Percentiles rank a stretch among this genome's conserved stretches.
phyloP scores from a whole-genome alignment of 768 basidiomycete genomes.

The Rhodotorula diobovata region DNA sequence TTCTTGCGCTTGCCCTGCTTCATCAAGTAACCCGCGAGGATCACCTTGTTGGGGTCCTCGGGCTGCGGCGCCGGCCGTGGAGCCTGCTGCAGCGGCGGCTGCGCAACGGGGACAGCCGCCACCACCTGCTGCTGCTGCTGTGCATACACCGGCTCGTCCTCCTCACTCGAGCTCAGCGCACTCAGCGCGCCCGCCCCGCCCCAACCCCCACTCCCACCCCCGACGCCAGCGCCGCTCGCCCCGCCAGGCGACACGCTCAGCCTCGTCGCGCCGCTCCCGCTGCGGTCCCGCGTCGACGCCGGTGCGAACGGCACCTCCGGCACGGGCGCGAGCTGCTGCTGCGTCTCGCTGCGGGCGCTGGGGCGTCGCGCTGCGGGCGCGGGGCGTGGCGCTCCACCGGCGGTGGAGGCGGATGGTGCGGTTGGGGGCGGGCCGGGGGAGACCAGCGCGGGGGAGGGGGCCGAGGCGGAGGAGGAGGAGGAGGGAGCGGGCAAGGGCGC shows the following conservation, averaged over 20 bases:
- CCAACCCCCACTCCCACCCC: too few species aligned
- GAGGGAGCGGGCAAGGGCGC: background rate
- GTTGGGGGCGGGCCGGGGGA: too few species aligned
- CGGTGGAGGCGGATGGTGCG: too few species aligned
- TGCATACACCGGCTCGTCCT: background rate
- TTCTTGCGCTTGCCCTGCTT: slow-evolving; percentile 91
- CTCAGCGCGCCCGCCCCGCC: background rate
- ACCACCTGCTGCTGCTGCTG: too few species aligned
- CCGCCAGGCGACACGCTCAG: background rate
- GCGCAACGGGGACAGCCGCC: too few species aligned
- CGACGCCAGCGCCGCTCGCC: too few species aligned
- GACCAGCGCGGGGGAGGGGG: background rate
- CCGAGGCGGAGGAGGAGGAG: background rate
- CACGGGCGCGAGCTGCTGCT: too few species aligned
- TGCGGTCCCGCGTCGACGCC: background rate
- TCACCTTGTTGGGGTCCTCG: slow-evolving; percentile 68
- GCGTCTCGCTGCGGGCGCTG: too few species aligned
- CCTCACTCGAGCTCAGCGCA: background rate
- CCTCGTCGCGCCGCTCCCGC: background rate
- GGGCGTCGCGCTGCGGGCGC: too few species aligned
- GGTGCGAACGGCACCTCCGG: too few species aligned
- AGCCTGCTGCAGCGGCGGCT: background rate
- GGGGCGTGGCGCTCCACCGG: too few species aligned
- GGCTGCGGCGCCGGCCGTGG: slow-evolving; percentile 2
- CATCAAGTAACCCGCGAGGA: slow-evolving; percentile 88